Evolutionary conservation across 2,329 filamentous ascomycete genomes (phyloP).

Genomic region (Neofusicoccum umdonicola): DNA sequence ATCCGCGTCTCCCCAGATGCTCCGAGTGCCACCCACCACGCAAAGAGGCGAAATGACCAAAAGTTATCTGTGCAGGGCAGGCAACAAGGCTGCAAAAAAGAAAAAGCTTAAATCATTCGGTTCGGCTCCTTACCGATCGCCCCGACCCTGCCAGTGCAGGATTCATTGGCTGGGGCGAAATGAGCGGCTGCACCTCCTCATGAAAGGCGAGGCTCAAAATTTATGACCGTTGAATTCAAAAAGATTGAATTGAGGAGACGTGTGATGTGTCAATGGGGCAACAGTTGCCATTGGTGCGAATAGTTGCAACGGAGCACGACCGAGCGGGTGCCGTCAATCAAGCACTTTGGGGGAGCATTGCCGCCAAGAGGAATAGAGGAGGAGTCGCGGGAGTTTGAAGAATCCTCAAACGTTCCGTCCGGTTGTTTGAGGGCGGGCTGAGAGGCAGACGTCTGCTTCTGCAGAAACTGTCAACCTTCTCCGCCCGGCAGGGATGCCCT

Average conservation of each 20-base stretch:
- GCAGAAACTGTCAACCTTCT: background rate
- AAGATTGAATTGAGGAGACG: background rate
- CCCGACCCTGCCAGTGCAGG: background rate
- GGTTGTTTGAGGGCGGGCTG: background rate
- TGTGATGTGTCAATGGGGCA: background rate
- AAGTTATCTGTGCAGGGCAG: background rate
- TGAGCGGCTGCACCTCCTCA: background rate
- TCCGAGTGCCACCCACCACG: background rate
- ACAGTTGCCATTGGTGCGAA: too few species aligned
- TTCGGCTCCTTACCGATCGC: slow-evolving; percentile 2
- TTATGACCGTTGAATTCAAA: background rate
- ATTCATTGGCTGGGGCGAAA: background rate
- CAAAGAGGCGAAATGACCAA: background rate
- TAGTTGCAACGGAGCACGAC: background rate
- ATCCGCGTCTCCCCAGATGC: background rate
- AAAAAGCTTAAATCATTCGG: slow-evolving; percentile 3
- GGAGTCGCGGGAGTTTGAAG: background rate
- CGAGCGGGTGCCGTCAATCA: background rate
- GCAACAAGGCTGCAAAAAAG: background rate
- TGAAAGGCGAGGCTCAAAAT: background rate
- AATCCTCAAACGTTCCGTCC: background rate
- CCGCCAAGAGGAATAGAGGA: background rate
- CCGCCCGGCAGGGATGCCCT: background rate
- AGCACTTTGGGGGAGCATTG: background rate
- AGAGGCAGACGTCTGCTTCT: background rate